phyloP scores from a whole-genome alignment of 371 early-diverging fungal genomes.

The Mucor plumbeus region DNA sequence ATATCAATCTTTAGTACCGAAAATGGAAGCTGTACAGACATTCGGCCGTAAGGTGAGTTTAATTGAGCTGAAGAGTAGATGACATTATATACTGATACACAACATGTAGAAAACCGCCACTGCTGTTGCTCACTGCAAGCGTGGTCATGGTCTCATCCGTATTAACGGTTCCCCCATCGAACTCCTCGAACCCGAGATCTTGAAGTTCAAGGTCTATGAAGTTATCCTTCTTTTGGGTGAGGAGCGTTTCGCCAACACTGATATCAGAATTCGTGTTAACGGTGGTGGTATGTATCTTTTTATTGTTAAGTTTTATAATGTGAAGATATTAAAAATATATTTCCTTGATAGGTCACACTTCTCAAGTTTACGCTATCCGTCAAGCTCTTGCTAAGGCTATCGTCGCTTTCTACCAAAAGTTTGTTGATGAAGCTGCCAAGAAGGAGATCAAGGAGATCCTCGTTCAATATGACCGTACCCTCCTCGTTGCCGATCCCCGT shows the following conservation, averaged over 20 bases:
- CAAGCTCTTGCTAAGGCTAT: conserved; percentile 99
- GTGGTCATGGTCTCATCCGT: conserved; percentile 90
- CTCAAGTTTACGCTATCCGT: conserved; percentile 99
- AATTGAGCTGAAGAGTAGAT: not conserved
- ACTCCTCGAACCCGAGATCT: conserved; percentile 95
- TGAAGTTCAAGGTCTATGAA: conserved; percentile 99
- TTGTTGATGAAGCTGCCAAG: conserved; percentile 99
- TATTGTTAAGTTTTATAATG: not conserved
- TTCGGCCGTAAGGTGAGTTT: conserved; percentile 59
- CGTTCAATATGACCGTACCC: conserved; percentile 97
- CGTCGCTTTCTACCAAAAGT: conserved; percentile 99
- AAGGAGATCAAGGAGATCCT: conserved; percentile 98
- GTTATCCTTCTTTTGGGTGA: conserved; percentile 96
- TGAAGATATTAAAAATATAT: not conserved
- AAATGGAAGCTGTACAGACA: conserved; percentile 64
- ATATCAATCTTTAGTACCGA: conserved; percentile 31
- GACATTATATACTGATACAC: not conserved
- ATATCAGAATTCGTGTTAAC: conserved; percentile 96
- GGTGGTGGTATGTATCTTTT: conserved; percentile 87
- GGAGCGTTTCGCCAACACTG: conserved; percentile 95
- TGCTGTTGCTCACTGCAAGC: conserved; percentile 98
- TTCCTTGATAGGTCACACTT: conserved; percentile 65
- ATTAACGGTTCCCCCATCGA: conserved; percentile 98
- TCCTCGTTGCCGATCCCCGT: conserved; percentile 99
- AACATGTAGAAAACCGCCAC: conserved; percentile 96